Evolutionary conservation across 306 rosid species (phyloP).

Genomic region (Biancaea sappan): DNA sequence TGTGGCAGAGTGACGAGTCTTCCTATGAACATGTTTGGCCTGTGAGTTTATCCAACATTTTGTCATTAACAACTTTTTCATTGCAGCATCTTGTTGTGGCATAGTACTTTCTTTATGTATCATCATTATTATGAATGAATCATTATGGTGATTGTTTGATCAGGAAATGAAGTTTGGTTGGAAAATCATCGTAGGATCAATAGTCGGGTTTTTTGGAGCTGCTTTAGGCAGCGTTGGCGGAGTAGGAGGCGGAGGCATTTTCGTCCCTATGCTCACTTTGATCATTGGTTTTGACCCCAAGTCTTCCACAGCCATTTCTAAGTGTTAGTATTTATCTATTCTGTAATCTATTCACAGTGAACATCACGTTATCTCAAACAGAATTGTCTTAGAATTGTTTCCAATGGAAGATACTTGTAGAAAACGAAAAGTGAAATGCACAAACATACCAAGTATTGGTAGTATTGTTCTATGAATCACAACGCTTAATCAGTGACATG

Average conservation of each 20-base stretch:
- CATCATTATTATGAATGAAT: background rate
- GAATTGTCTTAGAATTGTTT: too few species aligned
- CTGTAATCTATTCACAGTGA: too few species aligned
- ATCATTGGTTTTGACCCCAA: conserved; percentile 86
- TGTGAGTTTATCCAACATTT: conserved; percentile 45
- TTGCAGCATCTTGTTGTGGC: background rate
- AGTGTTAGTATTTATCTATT: conserved; percentile 56
- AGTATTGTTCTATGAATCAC: too few species aligned
- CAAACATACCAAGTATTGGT: background rate
- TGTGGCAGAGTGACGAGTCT: conserved; percentile 59
- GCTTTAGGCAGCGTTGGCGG: conserved; percentile 92
- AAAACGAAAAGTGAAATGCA: too few species aligned
- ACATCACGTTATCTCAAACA: too few species aligned
- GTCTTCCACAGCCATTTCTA: conserved; percentile 84
- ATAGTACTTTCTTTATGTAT: background rate
- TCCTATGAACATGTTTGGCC: conserved; percentile 80
- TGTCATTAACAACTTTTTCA: background rate
- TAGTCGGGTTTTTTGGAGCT: conserved; percentile 84
- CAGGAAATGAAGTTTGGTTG: conserved; percentile 86
- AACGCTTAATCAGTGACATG: background rate
- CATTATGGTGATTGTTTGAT: conserved; percentile 27
- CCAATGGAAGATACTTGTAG: too few species aligned
- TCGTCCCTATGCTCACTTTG: conserved; percentile 82
- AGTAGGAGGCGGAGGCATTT: conserved; percentile 92
- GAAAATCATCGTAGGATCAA: conserved; percentile 68